phyloP scores from a whole-genome alignment of 1,284 basidiomycete genomes.

The Melampsora abietis-canadensis region DNA sequence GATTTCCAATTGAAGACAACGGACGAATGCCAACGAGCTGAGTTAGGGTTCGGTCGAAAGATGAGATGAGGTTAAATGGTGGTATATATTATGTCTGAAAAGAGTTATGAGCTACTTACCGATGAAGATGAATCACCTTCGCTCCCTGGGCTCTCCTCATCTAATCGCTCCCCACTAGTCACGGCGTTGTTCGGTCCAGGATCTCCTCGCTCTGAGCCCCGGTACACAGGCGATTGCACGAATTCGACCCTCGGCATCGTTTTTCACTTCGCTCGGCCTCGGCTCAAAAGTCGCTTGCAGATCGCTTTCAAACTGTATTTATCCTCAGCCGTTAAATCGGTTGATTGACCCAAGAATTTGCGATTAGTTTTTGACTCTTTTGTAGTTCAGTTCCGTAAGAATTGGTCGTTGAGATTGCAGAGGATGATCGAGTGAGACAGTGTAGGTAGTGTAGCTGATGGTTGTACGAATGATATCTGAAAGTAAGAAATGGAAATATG shows the following conservation, averaged over 20 bases:
- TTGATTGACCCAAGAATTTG: too few species aligned
- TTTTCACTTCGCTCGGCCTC: background rate
- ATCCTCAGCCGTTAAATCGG: too few species aligned
- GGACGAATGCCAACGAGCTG: too few species aligned
- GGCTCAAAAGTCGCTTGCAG: too few species aligned
- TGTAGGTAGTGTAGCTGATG: background rate
- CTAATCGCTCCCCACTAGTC: background rate
- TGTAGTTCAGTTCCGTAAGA: too few species aligned
- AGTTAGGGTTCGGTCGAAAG: background rate
- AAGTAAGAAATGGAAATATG: too few species aligned
- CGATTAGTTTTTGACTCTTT: too few species aligned
- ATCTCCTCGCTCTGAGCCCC: background rate
- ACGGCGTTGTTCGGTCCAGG: too few species aligned
- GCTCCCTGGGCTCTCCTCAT: constrained; percentile 3
- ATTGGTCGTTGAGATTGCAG: too few species aligned
- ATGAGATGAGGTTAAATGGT: background rate
- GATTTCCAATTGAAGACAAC: background rate
- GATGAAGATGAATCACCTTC: background rate
- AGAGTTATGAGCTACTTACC: background rate
- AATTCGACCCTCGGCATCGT: constrained; percentile 4
- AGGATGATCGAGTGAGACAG: background rate
- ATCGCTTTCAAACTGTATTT: too few species aligned
- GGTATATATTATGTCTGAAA: background rate
- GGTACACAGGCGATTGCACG: background rate
- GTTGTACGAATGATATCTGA: background rate